Base-by-base conservation (phyloP, 202 grass and related monocot species). In the Musa balbisiana region DNA sequence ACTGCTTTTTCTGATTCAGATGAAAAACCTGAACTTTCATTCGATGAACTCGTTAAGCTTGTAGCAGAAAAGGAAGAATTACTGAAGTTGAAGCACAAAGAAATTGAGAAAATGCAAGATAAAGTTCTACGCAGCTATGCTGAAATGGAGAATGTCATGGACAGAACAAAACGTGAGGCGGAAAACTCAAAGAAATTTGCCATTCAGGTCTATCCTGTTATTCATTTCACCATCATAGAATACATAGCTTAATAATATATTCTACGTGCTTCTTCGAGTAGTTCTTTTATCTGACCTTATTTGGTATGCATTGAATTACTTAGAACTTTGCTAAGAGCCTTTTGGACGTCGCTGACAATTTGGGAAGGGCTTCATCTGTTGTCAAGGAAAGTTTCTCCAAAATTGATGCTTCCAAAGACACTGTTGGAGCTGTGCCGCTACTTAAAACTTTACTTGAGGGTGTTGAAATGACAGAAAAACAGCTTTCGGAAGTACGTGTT, bases 391-490 rank as follows among this genome's bases (percentile, higher is more conserved):
- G 79, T 69, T 92, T 97, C 80, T 87, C 60, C 22, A 92, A 97
- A 82, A 72, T 97, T 49, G 84, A 89, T 77, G 68, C 67, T 27
- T 82, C 91, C 27, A 88, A 91, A 78, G 87, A 91, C 80, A 76
- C 82, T 84, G 65, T 67, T 83, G 90, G 88, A 78, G 90, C 90
- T 71, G 82, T 92, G 24, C 80, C 84, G 17, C 84, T 91, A 53
- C 82, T 97, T 19, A 89, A 87, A 82, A 97, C 93, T 51, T 73
- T 97, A 67, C 83, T 91, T 54, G 88, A 91, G 58, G 93, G 90
- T 80, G 90, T 97, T 75, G 87, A 87, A 80, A 90, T 97, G 93
- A 97, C 93, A 23, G 84, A 92, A 14, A 97, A 97, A 81, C 90
- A 97, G 80, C 84, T 97, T 59, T 83, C 71, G 33, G 93, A 97